Evolutionary conservation across 331 rosid species (phyloP).

Genomic region (Dryas integrifolia): DNA sequence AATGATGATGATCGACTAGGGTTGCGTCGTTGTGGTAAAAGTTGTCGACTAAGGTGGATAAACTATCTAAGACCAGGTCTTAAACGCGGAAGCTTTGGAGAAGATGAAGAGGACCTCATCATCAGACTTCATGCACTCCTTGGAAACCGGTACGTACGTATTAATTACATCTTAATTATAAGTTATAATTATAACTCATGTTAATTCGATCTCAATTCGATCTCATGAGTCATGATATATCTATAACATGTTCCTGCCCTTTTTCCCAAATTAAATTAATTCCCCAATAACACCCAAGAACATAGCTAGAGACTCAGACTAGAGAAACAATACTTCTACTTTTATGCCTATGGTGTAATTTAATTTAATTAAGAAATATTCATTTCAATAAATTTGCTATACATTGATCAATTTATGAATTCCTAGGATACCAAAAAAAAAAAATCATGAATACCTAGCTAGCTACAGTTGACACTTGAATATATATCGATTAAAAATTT

Average conservation of each 20-base stretch:
- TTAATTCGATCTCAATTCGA: not conserved
- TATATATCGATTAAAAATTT: too few species aligned
- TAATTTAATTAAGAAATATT: not conserved
- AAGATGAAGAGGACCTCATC: slow-evolving; percentile 72
- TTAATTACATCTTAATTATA: too few species aligned
- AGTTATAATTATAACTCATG: too few species aligned
- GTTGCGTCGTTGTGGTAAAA: slow-evolving; percentile 62
- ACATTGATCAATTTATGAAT: too few species aligned
- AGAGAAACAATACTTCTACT: not conserved
- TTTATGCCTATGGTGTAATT: not conserved
- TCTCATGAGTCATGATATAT: not conserved
- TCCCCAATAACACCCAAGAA: not conserved
- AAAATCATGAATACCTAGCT: too few species aligned
- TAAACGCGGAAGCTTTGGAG: slow-evolving; percentile 55
- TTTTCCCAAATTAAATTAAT: not conserved
- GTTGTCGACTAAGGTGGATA: slow-evolving; percentile 66
- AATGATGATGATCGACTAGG: slow-evolving; percentile 28
- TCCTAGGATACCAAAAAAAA: too few species aligned
- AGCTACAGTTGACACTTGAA: too few species aligned
- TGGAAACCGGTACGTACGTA: slow-evolving; percentile 49
- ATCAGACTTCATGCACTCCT: slow-evolving; percentile 71
- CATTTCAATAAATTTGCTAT: not conserved
- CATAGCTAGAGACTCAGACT: not conserved
- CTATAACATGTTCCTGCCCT: not conserved
- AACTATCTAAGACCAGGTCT: slow-evolving; percentile 61